Percentiles rank a stretch among this genome's conserved stretches.
Evolutionary conservation across 768 basidiomycete genomes (phyloP).

Genomic region (Amyloporia xantha): DNA sequence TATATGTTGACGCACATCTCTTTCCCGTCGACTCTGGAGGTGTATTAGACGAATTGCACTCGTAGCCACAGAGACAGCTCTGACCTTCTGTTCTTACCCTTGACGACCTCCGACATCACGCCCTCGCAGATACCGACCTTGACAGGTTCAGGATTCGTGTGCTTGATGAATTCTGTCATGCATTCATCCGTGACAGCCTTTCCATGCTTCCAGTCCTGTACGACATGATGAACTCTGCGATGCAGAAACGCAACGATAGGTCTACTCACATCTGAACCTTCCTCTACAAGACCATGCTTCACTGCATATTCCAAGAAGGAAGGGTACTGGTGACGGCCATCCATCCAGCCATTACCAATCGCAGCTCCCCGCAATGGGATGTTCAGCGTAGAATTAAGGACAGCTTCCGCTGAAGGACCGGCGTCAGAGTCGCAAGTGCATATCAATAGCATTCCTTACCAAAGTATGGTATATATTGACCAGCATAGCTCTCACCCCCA

Average conservation of each 20-base stretch:
- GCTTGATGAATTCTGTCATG: conserved; percentile 35
- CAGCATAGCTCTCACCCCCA: conserved; percentile 94
- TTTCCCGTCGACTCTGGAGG: conserved; percentile 53
- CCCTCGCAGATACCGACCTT: conserved; percentile 49
- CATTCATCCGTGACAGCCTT: conserved; percentile 59
- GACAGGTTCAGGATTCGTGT: conserved; percentile 46
- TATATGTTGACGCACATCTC: conserved; percentile 90
- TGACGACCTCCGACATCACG: conserved; percentile 43
- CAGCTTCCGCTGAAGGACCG: conserved; percentile 55
- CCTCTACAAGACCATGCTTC: conserved; percentile 70
- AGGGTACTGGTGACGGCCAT: conserved; percentile 81
- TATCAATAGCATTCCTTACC: conserved; percentile 37
- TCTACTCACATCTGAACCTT: conserved; percentile 53
- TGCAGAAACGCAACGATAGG: too few relatives aligned
- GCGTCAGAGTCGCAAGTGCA: neutral
- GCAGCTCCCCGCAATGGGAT: conserved; percentile 72
- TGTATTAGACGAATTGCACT: neutral
- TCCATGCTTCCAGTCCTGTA: conserved; percentile 54
- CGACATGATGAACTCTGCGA: too few relatives aligned
- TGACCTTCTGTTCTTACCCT: conserved; percentile 32
- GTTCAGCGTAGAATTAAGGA: conserved; percentile 54
- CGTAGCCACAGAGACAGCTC: neutral
- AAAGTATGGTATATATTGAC: conserved; percentile 96
- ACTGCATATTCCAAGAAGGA: conserved; percentile 84
- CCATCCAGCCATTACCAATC: conserved; percentile 99